Evolutionary conservation across 2,329 filamentous ascomycete species (phyloP).

Genomic region (Tothia fuscella): DNA sequence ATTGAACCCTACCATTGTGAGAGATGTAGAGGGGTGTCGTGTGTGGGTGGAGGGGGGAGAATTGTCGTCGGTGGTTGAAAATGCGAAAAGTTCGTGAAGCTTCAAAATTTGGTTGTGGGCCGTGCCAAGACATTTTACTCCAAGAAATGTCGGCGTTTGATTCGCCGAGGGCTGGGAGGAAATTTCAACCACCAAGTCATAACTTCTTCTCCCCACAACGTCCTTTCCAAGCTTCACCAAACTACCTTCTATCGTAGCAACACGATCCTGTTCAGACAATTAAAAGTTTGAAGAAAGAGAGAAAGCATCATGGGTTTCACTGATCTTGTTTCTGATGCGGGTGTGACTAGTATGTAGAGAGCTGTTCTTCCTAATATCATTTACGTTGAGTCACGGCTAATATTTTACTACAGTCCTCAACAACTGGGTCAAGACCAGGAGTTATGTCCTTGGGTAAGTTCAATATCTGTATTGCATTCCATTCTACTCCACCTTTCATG

Average conservation of each 20-base stretch:
- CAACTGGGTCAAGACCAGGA: constrained; percentile 61
- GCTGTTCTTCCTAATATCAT: constrained; percentile 7
- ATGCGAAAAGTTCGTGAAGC: too few relatives aligned
- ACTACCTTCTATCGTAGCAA: not conserved
- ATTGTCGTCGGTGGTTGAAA: not conserved
- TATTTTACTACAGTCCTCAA: constrained; percentile 45
- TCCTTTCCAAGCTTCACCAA: not conserved
- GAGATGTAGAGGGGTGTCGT: not conserved
- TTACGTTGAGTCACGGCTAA: constrained; percentile 13
- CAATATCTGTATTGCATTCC: constrained; percentile 15
- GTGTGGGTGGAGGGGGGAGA: not conserved
- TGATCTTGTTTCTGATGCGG: constrained; percentile 55
- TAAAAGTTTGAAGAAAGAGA: not conserved
- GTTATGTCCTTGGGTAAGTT: constrained; percentile 75
- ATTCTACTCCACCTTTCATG: constrained; percentile 40
- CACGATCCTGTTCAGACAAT: not conserved
- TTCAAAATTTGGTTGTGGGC: not conserved
- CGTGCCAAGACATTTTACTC: not conserved
- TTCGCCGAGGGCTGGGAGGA: too few relatives aligned
- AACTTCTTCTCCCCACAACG: not conserved
- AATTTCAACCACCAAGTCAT: too few relatives aligned
- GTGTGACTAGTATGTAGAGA: constrained; percentile 47
- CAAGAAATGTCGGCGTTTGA: not conserved
- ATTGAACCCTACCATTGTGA: constrained; percentile 1
- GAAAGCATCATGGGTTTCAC: constrained; percentile 53